Evolutionary conservation across 164 flowering plant species (phyloP).

Genomic region (Tetracentron sinense): DNA sequence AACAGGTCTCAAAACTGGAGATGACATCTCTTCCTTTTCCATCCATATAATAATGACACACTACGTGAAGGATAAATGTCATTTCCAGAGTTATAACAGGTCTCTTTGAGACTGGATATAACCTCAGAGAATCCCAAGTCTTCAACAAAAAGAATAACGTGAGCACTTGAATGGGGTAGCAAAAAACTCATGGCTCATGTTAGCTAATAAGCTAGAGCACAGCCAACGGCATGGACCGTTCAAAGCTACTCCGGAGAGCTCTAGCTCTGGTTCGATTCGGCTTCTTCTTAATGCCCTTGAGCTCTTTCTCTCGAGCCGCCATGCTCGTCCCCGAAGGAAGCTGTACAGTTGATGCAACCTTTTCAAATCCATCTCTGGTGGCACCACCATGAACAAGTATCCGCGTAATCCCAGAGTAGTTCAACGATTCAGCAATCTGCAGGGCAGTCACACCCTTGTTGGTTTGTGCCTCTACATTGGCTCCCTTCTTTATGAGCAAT

Average conservation of each 20-base stretch:
- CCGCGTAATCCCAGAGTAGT: slow-evolving; percentile 51
- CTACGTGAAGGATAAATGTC: too few relatives aligned
- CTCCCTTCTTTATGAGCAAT: slow-evolving; percentile 59
- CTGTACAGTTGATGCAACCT: background rate
- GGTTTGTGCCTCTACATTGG: slow-evolving; percentile 56
- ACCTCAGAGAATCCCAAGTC: too few relatives aligned
- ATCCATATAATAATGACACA: too few relatives aligned
- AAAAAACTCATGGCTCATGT: background rate
- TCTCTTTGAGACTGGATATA: too few relatives aligned
- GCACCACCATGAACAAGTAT: slow-evolving; percentile 48
- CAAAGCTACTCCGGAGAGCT: slow-evolving; percentile 33
- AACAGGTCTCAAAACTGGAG: too few relatives aligned
- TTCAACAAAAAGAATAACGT: background rate
- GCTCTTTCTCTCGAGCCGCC: slow-evolving; percentile 10
- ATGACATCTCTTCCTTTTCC: too few relatives aligned
- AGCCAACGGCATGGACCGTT: slow-evolving; percentile 32
- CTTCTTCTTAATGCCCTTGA: slow-evolving; percentile 17
- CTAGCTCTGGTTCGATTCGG: slow-evolving; percentile 12
- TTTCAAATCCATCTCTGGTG: slow-evolving; percentile 19
- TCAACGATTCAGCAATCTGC: slow-evolving; percentile 53
- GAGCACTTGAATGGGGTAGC: too few relatives aligned
- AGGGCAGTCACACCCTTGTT: slow-evolving; percentile 47
- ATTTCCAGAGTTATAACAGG: too few relatives aligned
- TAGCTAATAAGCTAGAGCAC: slow-evolving; percentile 32
- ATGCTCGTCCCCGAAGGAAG: slow-evolving; percentile 1